Base-by-base conservation (phyloP, 208 protist genomes). In the Leishmania lainsoni region DNA sequence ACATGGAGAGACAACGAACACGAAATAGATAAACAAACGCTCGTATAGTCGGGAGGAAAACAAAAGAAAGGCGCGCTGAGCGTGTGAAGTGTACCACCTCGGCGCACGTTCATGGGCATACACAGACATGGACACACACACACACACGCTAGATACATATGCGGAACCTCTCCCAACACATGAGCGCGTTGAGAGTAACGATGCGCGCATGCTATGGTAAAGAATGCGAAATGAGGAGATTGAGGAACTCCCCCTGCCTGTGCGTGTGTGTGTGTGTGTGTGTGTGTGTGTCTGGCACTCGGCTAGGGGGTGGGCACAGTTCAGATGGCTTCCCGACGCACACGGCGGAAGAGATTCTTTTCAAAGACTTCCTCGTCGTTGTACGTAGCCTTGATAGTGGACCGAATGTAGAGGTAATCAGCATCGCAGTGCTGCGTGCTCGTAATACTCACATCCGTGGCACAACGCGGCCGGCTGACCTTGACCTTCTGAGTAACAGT, bases 401-500 rank as follows among this genome's bases (percentile, higher is more conserved):
- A 87, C 32, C 56, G 81, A 58, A 92, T 83, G 83, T 94, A 83
- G 73, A 93, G 71, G 83, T 88, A 89, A 42, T 87, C 78, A 5
- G 76, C 77, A 66, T 91, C 87, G 48, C 79, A 87, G 66, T 81
- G 87, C 78, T 90, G 86, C 12, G 83, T 74, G 48, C 76, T 83
- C 32, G 81, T 83, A 81, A 93, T 91, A 69, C 87, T 81, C 39
- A 91, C 81, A 29, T 93, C 84, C 26, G 86, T 87, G 56, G 83
- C 81, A 76, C 86, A 92, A 22, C 73, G 79, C 2, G 87, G 88
- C 6, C 90, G 86, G n/a, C 72, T 86, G 49, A 87, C 74, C 49
- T 87, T 90, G 81, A 93, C 81, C 76, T 85, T 88, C 81, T 93
- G 83, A 20, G 75, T 85, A 42, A 93, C 89, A 39, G 42, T 81